Conservation (phyloP, 306 rosid genomes). For the Ammopiptanthus mongolicus region DNA sequence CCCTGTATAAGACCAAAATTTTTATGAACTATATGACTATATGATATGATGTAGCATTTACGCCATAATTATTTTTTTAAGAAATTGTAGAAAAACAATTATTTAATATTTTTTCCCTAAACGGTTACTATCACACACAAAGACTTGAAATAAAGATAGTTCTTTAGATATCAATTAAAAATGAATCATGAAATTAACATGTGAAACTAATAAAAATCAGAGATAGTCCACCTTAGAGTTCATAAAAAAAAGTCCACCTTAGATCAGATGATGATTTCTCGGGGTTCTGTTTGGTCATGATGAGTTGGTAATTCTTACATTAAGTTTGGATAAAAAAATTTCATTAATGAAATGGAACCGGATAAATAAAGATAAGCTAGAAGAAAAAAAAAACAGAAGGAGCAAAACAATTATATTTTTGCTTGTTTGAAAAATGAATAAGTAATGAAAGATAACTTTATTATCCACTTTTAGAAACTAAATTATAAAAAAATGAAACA, state of each 20-base stretch:
- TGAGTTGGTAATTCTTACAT: neutral
- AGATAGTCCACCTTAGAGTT: too few relatives aligned
- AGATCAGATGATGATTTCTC: neutral
- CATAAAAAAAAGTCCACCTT: too few relatives aligned
- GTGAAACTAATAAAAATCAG: neutral
- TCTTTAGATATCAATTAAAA: neutral
- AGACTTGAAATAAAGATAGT: neutral
- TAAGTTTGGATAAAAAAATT: neutral
- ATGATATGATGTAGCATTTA: neutral
- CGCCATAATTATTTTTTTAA: neutral
- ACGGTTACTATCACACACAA: slow-evolving; percentile 2
- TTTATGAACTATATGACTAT: neutral
- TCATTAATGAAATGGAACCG: too few relatives aligned
- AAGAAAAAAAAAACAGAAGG: too few relatives aligned
- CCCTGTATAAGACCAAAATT: neutral
- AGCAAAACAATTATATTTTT: too few relatives aligned
- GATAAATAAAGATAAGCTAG: too few relatives aligned
- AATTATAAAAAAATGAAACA: too few relatives aligned
- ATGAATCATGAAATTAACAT: neutral
- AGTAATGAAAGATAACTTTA: too few relatives aligned
- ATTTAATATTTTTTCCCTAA: neutral
- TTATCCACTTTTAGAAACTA: too few relatives aligned
- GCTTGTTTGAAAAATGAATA: too few relatives aligned
- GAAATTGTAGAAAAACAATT: neutral
- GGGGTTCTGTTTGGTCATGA: neutral